phyloP scores from a whole-genome alignment of 495 filamentous ascomycete species.

The Neurospora intermedia region DNA sequence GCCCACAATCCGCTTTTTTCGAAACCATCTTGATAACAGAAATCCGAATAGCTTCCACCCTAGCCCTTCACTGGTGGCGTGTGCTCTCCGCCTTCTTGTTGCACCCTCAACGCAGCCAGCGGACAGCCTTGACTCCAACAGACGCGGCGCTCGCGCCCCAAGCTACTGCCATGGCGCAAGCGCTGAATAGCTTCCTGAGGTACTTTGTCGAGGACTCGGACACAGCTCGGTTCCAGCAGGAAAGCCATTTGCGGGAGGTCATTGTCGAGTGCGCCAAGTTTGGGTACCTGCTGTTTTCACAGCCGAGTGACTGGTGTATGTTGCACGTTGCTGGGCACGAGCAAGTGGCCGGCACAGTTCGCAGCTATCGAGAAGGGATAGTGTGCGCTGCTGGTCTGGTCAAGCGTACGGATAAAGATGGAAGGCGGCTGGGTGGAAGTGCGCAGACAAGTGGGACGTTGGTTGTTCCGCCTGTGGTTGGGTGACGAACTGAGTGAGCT shows the following conservation, averaged over 20 bases:
- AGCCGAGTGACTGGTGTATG: slow-evolving; percentile 22
- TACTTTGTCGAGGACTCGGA: slow-evolving; percentile 19
- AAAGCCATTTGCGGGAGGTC: slow-evolving; percentile 22
- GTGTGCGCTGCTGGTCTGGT: slow-evolving; percentile 20
- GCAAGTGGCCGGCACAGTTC: background rate
- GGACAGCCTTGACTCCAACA: slow-evolving; percentile 20
- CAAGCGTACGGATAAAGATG: slow-evolving; percentile 18
- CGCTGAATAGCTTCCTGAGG: slow-evolving; percentile 21
- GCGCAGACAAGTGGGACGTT: background rate
- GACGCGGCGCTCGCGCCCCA: slow-evolving; percentile 17
- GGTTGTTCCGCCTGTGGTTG: slow-evolving; percentile 13
- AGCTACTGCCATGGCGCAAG: slow-evolving; percentile 16
- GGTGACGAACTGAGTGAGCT: background rate
- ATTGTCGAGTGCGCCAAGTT: slow-evolving; percentile 23
- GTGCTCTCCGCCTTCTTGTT: slow-evolving; percentile 27
- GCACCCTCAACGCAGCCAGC: slow-evolving; percentile 20
- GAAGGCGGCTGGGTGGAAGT: slow-evolving; percentile 9
- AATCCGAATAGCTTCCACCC: slow-evolving; percentile 12
- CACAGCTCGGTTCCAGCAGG: slow-evolving; percentile 22
- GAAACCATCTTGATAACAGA: background rate
- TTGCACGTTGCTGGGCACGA: slow-evolving; percentile 5
- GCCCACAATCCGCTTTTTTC: background rate
- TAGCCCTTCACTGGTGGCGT: slow-evolving; percentile 25
- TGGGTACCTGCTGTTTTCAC: slow-evolving; percentile 26
- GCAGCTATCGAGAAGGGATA: slow-evolving; percentile 7